phyloP scores from a whole-genome alignment of 441 rosid species.

The Mallotus japonicus region DNA sequence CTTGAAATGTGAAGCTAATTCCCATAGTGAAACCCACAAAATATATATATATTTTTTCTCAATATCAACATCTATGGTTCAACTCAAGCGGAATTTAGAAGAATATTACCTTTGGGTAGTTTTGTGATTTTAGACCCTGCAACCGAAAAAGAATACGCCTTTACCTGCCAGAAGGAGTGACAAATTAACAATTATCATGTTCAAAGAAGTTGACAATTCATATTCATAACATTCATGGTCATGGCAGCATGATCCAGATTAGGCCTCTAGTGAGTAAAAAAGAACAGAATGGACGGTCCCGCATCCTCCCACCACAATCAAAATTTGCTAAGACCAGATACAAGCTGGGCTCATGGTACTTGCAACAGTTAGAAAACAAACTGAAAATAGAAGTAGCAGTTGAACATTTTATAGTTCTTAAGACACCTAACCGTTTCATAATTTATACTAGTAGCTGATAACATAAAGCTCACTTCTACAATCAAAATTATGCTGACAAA shows the following conservation, averaged over 20 bases:
- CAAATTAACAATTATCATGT: neutral
- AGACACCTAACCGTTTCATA: neutral
- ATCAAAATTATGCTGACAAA: slow-evolving; percentile 3
- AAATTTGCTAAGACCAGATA: neutral
- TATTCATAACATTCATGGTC: too few species aligned
- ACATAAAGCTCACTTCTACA: slow-evolving; percentile 13
- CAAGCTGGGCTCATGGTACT: neutral
- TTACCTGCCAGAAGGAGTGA: neutral
- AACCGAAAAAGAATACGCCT: neutral
- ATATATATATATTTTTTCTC: too few species aligned
- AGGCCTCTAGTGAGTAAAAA: too few species aligned
- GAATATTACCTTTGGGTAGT: neutral
- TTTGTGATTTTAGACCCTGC: neutral
- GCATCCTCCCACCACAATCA: too few species aligned
- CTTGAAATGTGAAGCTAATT: too few species aligned
- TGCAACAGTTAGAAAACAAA: neutral
- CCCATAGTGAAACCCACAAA: too few species aligned
- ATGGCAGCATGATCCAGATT: too few species aligned
- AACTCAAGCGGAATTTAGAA: too few species aligned
- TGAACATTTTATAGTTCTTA: neutral
- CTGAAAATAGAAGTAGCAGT: neutral
- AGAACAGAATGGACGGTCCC: too few species aligned
- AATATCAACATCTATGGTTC: too few species aligned
- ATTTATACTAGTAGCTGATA: slow-evolving; percentile 6
- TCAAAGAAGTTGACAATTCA: too few species aligned